Evolutionary conservation across 257 asterid species (phyloP), one percentile per base, ranked within the genome.

Genomic region (Solanum appendiculatum): DNA sequence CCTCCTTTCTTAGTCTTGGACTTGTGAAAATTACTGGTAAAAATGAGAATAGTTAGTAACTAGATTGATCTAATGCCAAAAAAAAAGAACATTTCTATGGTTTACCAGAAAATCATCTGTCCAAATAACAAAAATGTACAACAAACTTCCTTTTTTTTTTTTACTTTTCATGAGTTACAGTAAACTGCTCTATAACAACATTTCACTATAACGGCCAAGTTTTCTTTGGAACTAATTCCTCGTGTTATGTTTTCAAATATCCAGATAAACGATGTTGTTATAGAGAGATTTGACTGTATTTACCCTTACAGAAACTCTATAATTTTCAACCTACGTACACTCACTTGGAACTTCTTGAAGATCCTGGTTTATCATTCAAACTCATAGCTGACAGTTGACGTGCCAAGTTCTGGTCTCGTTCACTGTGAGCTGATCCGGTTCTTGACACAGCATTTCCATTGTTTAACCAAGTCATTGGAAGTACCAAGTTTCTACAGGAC

Each of bases 381-480:
- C 63, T 37, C 78, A 84, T 60, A 58, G 63, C 73, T 54, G 78
- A 33, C 2, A 63, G 25, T 29, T 60, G 70, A 37, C 6, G 23
- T 25, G 78, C 46, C 23, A 84, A 72, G 29, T 36, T 72, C 48
- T 72, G 27, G 0, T 72, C 48, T 18, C 16, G 48, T n/a, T 36
- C 81, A 36, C 8, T 10, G 8, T 72, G 81, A 9, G 18, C 48
- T 9, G 48, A 72, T 9, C 48, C n/a, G 29, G 1, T 36, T 34
- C 46, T 37, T 72, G 46, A 72, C 46, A 46, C 69, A 64, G 48
- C n/a, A 48, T n/a, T 5, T 16, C 82, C 37, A 23, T 85, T 87
- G 44, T 13, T 14, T 23, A 88, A 70, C 90, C 91, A 87, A 18
- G 88, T 48, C 33, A 68, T 27, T 46, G 92, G 92, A 69, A 88